Conservation (phyloP, 192 early-diverging fungal genomes). For the Nowakowskiella sp. region DNA sequence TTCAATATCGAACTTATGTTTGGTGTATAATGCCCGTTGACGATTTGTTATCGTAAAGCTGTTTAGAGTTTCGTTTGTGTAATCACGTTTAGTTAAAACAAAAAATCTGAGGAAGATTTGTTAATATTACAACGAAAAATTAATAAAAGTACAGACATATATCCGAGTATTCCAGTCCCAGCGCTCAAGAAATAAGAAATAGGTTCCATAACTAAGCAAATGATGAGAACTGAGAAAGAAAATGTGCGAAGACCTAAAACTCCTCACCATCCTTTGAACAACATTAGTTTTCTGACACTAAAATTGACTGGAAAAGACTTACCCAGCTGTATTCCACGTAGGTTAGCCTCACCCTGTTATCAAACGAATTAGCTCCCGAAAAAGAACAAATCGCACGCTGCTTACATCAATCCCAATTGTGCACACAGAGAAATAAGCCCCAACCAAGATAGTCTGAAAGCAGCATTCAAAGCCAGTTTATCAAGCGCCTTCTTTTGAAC, state of each 20-base stretch:
- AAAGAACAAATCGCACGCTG: not conserved
- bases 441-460: constrained; percentile 16
- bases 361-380: not conserved
- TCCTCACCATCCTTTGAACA: not conserved
- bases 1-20: constrained; percentile 10
- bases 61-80: constrained; percentile 21
- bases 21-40: constrained; percentile 15
- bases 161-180: constrained; percentile 31
- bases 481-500: constrained; percentile 12
- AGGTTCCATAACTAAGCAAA: constrained; percentile 22
- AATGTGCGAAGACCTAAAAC: not conserved
- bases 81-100: constrained; percentile 20
- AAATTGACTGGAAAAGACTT: constrained; percentile 4
- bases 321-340: constrained; percentile 26
- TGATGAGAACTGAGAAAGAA: not conserved
- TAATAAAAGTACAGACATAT: constrained; percentile 15
- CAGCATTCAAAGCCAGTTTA: constrained; percentile 10
- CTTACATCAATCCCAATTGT: constrained; percentile 21
- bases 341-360: constrained; percentile 15
- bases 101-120: constrained; percentile 3
- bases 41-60: constrained; percentile 19
- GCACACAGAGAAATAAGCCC: constrained; percentile 20
- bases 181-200: constrained; percentile 22
- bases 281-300: not conserved
- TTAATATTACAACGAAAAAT: not conserved